phyloP scores from a whole-genome alignment of 176 grass and related monocot genomes.

The Avena sativa region DNA sequence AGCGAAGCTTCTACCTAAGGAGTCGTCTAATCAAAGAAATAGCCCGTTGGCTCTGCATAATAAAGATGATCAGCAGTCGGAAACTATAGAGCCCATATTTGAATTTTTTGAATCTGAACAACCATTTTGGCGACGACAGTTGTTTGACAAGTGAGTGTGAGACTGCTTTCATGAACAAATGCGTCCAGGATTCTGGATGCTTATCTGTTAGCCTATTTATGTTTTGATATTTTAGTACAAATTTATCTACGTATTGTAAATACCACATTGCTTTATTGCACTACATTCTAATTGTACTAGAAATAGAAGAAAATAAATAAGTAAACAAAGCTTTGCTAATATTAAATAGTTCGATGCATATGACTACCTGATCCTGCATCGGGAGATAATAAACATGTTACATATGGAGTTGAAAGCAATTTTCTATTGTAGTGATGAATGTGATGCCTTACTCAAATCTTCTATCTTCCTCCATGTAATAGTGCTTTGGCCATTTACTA shows the following conservation, averaged over 20 bases:
- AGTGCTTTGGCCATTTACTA: too few species aligned
- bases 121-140: slow-evolving; percentile 57
- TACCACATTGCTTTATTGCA: too few species aligned
- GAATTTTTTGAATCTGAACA: slow-evolving; percentile 92
- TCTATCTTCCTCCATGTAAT: too few species aligned
- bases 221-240: not conserved
- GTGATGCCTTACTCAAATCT: too few species aligned
- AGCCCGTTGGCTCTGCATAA: slow-evolving; percentile 17
- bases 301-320: too few species aligned
- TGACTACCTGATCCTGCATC: too few species aligned
- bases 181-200: not conserved
- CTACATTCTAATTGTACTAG: too few species aligned
- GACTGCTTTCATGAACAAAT: slow-evolving; percentile 25
- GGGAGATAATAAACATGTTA: too few species aligned
- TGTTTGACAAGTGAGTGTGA: slow-evolving; percentile 90
- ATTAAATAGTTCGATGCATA: too few species aligned
- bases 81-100: slow-evolving; percentile 66
- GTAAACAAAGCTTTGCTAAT: too few species aligned
- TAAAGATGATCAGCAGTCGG: slow-evolving; percentile 36
- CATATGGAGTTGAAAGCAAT: too few species aligned
- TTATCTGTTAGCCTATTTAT: not conserved
- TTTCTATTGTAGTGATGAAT: too few species aligned
- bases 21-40: slow-evolving; percentile 39
- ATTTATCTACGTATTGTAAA: not conserved
- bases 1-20: slow-evolving; percentile 56